These are phyloP conservation scores for Cnidoscolus chayamansa DNA, from an alignment of 441 rosid genomes.

Conservation along the genomic window DNA sequence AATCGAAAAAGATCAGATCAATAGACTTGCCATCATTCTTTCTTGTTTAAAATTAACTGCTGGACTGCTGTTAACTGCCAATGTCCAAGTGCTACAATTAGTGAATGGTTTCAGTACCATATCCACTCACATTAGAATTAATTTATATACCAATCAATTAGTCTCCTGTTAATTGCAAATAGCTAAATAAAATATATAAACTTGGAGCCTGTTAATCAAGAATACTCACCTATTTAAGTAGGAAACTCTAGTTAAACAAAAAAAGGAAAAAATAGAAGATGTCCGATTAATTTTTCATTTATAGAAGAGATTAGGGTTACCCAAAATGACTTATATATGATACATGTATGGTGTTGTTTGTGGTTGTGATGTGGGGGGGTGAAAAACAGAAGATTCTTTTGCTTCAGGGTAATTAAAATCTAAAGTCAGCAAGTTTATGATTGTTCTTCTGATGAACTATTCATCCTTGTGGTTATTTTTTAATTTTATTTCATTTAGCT, in stretches of 20 bases:
- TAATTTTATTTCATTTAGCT: background rate
- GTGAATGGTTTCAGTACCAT: background rate
- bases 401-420: conserved; percentile 3
- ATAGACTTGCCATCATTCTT: too few species aligned
- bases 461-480: background rate
- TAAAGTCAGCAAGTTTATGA: conserved; percentile 12
- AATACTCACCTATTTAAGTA: too few species aligned
- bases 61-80: too few species aligned
- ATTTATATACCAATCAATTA: background rate
- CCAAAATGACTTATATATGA: background rate
- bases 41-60: too few species aligned
- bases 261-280: background rate
- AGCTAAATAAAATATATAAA: background rate
- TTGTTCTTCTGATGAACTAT: conserved; percentile 12
- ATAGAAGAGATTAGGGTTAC: conserved; percentile 7
- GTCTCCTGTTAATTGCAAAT: background rate
- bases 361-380: background rate
- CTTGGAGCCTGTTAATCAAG: background rate
- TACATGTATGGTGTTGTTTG: background rate
- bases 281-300: background rate
- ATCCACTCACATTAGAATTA: background rate
- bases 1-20: too few species aligned
- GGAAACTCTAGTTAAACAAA: background rate
- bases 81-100: background rate
- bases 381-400: conserved; percentile 12